These are phyloP conservation scores for Crepidotus variabilis DNA, from an alignment of 768 basidiomycete genomes.

Conservation along the genomic window DNA sequence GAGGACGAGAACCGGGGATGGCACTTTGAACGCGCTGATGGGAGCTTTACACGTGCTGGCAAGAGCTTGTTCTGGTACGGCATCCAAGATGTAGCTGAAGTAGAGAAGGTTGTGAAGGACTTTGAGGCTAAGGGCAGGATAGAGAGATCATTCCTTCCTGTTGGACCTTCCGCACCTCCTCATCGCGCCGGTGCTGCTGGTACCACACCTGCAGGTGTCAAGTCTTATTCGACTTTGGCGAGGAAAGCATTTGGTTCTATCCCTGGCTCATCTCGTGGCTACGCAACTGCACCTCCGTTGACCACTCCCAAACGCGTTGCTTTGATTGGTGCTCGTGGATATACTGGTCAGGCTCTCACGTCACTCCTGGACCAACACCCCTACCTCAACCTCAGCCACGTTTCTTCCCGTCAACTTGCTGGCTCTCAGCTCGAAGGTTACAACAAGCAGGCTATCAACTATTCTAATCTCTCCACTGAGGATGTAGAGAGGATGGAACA, in stretches of 20 bases:
- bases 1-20: slow-evolving; percentile 97
- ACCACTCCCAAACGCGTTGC: slow-evolving; percentile 85
- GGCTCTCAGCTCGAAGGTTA: slow-evolving; percentile 80
- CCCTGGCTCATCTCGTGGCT: slow-evolving; percentile 63
- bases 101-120: slow-evolving; percentile 76
- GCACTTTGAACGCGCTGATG: slow-evolving; percentile 99
- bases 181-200: slow-evolving; percentile 31
- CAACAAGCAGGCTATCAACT: slow-evolving; percentile 66
- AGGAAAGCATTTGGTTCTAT: slow-evolving; percentile 26
- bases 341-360: slow-evolving; percentile 90
- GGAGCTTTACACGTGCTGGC: slow-evolving; percentile 93
- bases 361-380: slow-evolving; percentile 87
- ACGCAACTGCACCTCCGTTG: slow-evolving; percentile 63
- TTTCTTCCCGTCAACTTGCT: slow-evolving; percentile 92
- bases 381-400: slow-evolving; percentile 85
- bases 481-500: slow-evolving; percentile 91
- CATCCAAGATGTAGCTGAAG: slow-evolving; percentile 84
- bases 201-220: slow-evolving; percentile 29
- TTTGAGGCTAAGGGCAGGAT: slow-evolving; percentile 81
- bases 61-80: slow-evolving; percentile 98
- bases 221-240: slow-evolving; percentile 58
- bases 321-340: slow-evolving; percentile 94
- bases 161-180: slow-evolving; percentile 67
- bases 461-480: slow-evolving; percentile 72
- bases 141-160: slow-evolving; percentile 86